Base-by-base conservation (phyloP, 2,329 filamentous ascomycete genomes). In the Calonectria pauciramosa region DNA sequence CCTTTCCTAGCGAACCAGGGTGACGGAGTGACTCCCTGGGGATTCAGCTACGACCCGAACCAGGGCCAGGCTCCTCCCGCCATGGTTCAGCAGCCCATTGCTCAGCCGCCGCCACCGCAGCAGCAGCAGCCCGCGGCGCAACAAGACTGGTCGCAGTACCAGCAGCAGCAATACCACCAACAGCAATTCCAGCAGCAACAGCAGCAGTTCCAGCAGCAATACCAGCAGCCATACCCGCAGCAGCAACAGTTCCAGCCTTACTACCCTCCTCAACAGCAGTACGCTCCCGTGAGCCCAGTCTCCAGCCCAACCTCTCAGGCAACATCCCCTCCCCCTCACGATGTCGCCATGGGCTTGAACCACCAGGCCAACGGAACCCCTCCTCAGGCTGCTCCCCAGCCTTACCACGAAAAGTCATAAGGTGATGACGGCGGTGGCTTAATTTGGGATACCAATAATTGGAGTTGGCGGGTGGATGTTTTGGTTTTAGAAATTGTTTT, bases 361-460 rank as follows among this genome's bases (percentile, higher is more conserved):
- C 82, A 84, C 68, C 83, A 84, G 68, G 83, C 83, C 1, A 78
- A 84, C 30, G 83, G 82, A 4, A 79, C 72, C 2, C 75, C 78
- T 23, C 79, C 80, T 1, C 76, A 76, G 34, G 64, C 49, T 4
- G 41, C 44, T 0, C 71, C 76, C 49, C 64, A 80, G 13, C 79
- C 79, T 4, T 82, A 81, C 23, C 63, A 74, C 1, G 79, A 82
- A 30, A 83, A 83, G 66, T 73, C 68, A 4, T 79, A 20, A 69
- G 23, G 47, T 8, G 30, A 32, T 32, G 30, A 41, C 11, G 23
- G 5, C 10, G 10, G 20, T 44, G 11, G 23, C 30, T 2, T 47
- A 34, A 23, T 7, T 30, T 26, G 6, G n/a, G 34, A 23, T 49
- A 30, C 18, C 67, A 20, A 30, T 51, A 36, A 23, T 38, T 36